Percentiles rank a stretch among this genome's conserved stretches.
These are phyloP conservation scores for Neonectria sp. DNA, from an alignment of 2,329 filamentous ascomycete species.

Conservation along the genomic window DNA sequence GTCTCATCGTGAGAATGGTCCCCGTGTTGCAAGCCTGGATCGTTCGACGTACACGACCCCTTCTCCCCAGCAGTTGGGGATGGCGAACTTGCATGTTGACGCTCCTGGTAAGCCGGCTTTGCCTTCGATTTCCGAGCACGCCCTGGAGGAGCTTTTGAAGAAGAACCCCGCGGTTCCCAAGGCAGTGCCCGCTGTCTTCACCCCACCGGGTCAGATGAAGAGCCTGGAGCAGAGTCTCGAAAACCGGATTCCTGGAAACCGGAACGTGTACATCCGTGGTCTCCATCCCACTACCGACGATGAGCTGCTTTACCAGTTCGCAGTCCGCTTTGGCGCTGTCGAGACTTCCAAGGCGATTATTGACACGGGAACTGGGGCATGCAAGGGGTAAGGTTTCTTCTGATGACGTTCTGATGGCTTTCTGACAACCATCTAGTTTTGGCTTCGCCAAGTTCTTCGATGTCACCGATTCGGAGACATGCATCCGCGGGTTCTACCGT, in stretches of 20 bases:
- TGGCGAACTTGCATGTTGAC: conserved; percentile 57
- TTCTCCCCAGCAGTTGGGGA: conserved; percentile 73
- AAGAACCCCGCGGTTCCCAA: conserved; percentile 88
- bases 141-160: conserved; percentile 76
- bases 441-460: conserved; percentile 97
- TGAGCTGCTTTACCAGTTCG: conserved; percentile 86
- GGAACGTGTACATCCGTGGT: conserved; percentile 98
- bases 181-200: conserved; percentile 91
- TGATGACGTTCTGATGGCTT: neutral
- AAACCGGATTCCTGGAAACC: conserved; percentile 91
- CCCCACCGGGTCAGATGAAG: conserved; percentile 87
- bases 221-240: conserved; percentile 94
- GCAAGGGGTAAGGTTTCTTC: conserved; percentile 83
- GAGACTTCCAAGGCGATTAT: conserved; percentile 99
- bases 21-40: conserved; percentile 72
- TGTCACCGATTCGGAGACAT: conserved; percentile 91
- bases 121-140: conserved; percentile 60
- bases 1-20: conserved; percentile 71
- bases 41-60: conserved; percentile 77
- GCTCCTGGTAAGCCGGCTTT: conserved; percentile 59
- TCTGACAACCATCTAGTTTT: conserved; percentile 72
- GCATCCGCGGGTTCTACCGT: conserved; percentile 95
- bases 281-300: conserved; percentile 96
- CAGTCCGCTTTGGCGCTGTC: conserved; percentile 90
- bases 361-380: conserved; percentile 91